Conservation (phyloP, 164 flowering plant genomes). For the Annona squamosa region DNA sequence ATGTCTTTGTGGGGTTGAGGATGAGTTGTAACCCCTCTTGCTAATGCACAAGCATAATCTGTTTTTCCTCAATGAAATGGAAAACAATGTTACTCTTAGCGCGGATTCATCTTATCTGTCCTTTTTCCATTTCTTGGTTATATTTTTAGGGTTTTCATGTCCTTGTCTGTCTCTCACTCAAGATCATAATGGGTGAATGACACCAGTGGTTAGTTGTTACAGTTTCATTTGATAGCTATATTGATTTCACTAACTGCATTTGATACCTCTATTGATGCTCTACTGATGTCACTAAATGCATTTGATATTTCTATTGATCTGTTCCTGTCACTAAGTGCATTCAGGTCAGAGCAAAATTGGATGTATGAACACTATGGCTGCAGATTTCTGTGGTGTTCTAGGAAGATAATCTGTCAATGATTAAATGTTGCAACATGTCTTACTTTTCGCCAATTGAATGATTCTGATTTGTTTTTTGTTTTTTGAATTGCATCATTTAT, state of each 20-base stretch:
- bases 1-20: too few relatives aligned
- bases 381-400: neutral
- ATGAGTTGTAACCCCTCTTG: too few relatives aligned
- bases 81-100: too few relatives aligned
- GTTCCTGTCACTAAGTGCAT: too few relatives aligned
- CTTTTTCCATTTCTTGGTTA: neutral
- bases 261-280: neutral
- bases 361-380: neutral
- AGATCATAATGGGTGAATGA: neutral
- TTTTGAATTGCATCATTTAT: neutral
- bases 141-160: neutral
- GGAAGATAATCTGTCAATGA: neutral
- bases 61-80: too few relatives aligned
- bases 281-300: neutral
- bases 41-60: too few relatives aligned
- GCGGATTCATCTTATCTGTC: neutral
- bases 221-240: neutral
- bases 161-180: neutral
- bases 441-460: neutral
- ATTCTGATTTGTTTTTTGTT: neutral
- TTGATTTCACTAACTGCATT: neutral
- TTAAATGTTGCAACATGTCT: neutral
- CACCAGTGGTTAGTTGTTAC: neutral
- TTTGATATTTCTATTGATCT: neutral
- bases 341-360: neutral